Base-by-base conservation (phyloP, 225 moss, liverwort and hornwort species). In the Polytrichum formosum region DNA sequence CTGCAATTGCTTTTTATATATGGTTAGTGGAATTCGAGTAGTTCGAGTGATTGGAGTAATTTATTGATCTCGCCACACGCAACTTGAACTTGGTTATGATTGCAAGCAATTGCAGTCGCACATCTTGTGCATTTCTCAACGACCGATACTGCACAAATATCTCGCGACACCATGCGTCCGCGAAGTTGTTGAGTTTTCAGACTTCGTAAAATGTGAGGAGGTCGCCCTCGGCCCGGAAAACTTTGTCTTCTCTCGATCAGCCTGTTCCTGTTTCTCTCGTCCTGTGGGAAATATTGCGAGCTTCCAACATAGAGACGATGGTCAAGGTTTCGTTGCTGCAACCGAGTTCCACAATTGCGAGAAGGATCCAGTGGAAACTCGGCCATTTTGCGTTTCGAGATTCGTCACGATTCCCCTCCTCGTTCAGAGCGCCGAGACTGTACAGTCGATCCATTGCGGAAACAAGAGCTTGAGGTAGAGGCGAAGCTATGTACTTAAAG, bases 361-460 rank as follows among this genome's bases (percentile, higher is more conserved):
- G 56, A 54, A 10, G 70, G 56, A 25, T 70, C 56, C 59, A 70
- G 27, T 19, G 70, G 56, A 59, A 59, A 70, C 8, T 70, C 56
- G 1, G 70, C 70, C 70, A 70, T 70, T 70, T 30, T 56, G 54
- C 33, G 56, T 28, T 31, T 55, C 56, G 26, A 70, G 33, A 26
- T 70, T 70, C 19, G 56, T 59, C 21, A 70, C n/a, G 18, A 70
- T 20, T 4, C 26, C 56, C 70, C n/a, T 59, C 70, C 70, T 70
- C 56, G 26, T 70, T 56, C 21, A 59, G 56, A 23, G 70, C 56
- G 54, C 56, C 70, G 56, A 70, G 70, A 30, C 70, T 70, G 8
- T 59, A 70, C 18, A 70, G 70, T 55, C 27, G 70, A n/a, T 70
- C 70, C 70, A 70, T 70, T 18, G 70, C 70, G 21, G 62, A 64